Conservation (phyloP, 2,329 filamentous ascomycete species). For the Aotearoamyces nothofagi region DNA sequence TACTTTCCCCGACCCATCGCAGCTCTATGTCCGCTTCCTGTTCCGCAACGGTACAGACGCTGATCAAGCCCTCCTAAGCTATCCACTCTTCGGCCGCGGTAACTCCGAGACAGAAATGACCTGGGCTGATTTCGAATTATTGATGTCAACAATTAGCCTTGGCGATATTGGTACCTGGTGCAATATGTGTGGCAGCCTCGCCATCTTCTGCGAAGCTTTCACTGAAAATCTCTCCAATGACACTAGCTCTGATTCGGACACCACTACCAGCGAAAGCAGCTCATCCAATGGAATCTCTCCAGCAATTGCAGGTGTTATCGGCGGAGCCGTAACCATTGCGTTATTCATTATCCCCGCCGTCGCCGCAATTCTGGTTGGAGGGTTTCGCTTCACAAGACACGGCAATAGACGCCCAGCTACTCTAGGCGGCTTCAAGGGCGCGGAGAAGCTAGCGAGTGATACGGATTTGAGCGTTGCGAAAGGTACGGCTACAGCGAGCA, state of each 20-base stretch:
- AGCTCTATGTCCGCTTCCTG: conserved; percentile 38
- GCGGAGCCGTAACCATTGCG: conserved; percentile 13
- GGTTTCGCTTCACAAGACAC: conserved; percentile 11
- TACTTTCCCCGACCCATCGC: conserved; percentile 9
- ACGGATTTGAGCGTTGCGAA: conserved; percentile 13
- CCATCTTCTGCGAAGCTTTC: conserved; percentile 14
- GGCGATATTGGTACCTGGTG: conserved; percentile 15
- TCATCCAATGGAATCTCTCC: conserved; percentile 4
- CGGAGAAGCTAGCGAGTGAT: conserved; percentile 16
- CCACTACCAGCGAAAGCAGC: neutral
- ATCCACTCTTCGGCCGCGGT: conserved; percentile 17
- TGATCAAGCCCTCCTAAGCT: conserved; percentile 16
- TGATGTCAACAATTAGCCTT: conserved; percentile 12
- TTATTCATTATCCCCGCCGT: conserved; percentile 5
- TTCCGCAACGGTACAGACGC: conserved; percentile 33
- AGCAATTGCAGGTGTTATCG: conserved; percentile 16
- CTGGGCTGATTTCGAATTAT: conserved; percentile 14
- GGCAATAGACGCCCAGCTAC: conserved; percentile 5
- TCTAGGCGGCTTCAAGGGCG: conserved; percentile 17
- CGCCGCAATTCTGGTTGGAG: conserved; percentile 8
- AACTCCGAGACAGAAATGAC: conserved; percentile 14
- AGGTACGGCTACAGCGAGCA: conserved; percentile 9
- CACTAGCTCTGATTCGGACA: neutral
- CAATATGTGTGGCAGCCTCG: conserved; percentile 8
- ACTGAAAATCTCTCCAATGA: neutral